phyloP scores from a whole-genome alignment of 2,329 filamentous ascomycete species.

The Phialemoniopsis sp. region DNA sequence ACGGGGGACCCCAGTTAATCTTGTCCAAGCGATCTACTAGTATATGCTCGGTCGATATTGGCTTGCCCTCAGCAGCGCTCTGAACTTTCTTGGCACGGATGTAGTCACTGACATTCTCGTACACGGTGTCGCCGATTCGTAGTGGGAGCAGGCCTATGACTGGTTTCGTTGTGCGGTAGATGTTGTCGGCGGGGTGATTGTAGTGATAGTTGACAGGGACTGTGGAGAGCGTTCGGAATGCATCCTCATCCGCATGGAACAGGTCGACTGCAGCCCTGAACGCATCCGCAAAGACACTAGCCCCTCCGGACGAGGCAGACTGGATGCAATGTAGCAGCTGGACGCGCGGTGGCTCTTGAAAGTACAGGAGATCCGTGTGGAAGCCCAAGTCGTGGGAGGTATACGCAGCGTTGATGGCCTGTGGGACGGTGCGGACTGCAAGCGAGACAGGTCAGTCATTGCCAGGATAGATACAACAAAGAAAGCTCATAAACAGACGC shows the following conservation, averaged over 20 bases:
- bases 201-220: constrained; percentile 66
- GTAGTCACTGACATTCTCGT: constrained; percentile 22
- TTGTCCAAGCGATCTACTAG: no score
- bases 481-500: no score
- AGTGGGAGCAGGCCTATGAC: constrained; percentile 45
- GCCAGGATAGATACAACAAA: no score
- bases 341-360: constrained; percentile 71
- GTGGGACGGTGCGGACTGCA: no score
- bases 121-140: constrained; percentile 8
- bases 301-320: constrained; percentile 76
- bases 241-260: constrained; percentile 46
- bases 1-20: constrained; percentile 74
- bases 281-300: constrained; percentile 81
- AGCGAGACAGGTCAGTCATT: no score
- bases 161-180: constrained; percentile 57
- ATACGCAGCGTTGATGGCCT: constrained; percentile 90
- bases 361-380: constrained; percentile 92
- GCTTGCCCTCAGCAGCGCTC: no score
- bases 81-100: no score
- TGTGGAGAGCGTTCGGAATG: constrained; percentile 56
- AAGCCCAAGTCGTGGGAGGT: constrained; percentile 78
- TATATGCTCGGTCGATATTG: no score
- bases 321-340: constrained; percentile 88
- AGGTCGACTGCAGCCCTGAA: constrained; percentile 50
- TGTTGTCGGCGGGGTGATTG: constrained; percentile 51